A percentile compares a stretch with the other conserved stretches of the same genome.
phyloP scores from a whole-genome alignment of 176 grass and related monocot genomes.

The Eleusine indica region DNA sequence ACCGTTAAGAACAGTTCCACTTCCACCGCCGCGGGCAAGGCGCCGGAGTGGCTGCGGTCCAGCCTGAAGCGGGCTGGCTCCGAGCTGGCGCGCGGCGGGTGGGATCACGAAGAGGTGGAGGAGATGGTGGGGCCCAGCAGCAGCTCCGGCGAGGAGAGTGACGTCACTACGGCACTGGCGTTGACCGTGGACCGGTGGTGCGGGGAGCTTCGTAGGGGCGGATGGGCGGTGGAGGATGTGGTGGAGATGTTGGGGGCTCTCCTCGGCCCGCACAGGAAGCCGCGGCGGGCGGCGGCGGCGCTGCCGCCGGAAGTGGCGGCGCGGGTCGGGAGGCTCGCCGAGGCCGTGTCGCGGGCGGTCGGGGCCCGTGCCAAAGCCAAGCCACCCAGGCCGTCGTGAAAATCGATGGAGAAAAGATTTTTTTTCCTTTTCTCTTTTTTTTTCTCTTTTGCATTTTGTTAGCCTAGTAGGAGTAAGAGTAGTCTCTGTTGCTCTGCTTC shows the following conservation, averaged over 20 bases:
- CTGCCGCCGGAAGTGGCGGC: constrained; percentile 70
- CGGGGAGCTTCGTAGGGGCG: constrained; percentile 51
- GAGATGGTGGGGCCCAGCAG: constrained; percentile 47
- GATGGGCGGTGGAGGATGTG: constrained; percentile 78
- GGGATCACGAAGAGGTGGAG: constrained; percentile 56
- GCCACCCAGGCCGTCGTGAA: constrained; percentile 38
- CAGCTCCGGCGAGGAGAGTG: constrained; percentile 24
- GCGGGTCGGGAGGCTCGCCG: constrained; percentile 55
- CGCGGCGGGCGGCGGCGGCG: constrained; percentile 42
- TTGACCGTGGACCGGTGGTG: constrained; percentile 61
- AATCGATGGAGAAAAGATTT: neutral
- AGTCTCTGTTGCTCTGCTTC: neutral
- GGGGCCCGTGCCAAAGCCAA: constrained; percentile 34
- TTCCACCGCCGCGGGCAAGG: neutral
- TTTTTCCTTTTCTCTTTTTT: neutral
- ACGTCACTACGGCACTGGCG: constrained; percentile 22
- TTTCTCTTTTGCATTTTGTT: neutral
- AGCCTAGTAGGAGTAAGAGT: too few species aligned
- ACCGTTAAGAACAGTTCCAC: neutral
- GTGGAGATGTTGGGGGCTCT: constrained; percentile 57
- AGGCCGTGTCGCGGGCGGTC: constrained; percentile 54
- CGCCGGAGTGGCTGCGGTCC: constrained; percentile 42
- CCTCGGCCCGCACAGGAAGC: constrained; percentile 27
- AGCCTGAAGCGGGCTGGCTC: constrained; percentile 52
- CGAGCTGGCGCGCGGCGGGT: constrained; percentile 57